phyloP scores from a whole-genome alignment of 192 early-diverging fungal species.

The Irineochytrium annulatum region DNA sequence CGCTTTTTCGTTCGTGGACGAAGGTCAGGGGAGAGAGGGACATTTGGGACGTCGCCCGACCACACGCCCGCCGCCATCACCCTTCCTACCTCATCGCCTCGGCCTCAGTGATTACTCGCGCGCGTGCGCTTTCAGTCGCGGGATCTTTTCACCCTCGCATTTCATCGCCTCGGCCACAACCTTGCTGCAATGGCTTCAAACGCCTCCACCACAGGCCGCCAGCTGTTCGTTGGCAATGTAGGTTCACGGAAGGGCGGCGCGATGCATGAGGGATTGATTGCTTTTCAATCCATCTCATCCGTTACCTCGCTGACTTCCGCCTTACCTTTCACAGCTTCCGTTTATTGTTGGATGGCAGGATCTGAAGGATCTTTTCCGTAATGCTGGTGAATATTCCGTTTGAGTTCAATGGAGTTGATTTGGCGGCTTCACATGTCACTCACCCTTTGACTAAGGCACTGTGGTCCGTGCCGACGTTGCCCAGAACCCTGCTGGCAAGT shows the following conservation, averaged over 20 bases:
- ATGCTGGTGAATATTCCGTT: slow-evolving; percentile 22
- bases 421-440: neutral
- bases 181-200: neutral
- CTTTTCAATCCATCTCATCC: neutral
- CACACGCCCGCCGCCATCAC: too few species aligned
- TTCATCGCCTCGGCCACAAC: neutral
- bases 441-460: slow-evolving; percentile 24
- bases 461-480: slow-evolving; percentile 45
- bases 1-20: neutral
- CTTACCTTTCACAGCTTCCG: slow-evolving; percentile 48
- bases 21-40: neutral
- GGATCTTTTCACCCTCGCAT: neutral
- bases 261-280: neutral
- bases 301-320: neutral
- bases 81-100: neutral
- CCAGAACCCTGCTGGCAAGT: slow-evolving; percentile 28
- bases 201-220: slow-evolving; percentile 33
- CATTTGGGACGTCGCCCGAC: neutral
- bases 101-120: neutral
- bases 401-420: neutral
- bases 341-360: slow-evolving; percentile 75
- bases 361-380: slow-evolving; percentile 47
- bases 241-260: slow-evolving; percentile 12
- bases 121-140: neutral
- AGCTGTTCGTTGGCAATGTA: slow-evolving; percentile 71